Evolutionary conservation across 495 filamentous ascomycete genomes (phyloP).

Genomic region (Geoglossum glabrum): DNA sequence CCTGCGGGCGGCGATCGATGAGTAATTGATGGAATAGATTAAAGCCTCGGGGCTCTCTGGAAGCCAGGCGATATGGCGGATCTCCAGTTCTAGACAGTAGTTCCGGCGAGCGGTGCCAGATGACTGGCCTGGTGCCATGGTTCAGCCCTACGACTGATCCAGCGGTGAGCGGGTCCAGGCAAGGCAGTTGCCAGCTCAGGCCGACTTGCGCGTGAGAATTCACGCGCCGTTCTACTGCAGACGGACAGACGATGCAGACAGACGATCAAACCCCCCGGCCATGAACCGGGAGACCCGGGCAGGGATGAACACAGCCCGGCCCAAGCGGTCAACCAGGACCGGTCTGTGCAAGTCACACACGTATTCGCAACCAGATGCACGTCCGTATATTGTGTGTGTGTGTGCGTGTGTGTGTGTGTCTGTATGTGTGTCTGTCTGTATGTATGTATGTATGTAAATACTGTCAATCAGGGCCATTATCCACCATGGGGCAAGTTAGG

Average conservation of each 20-base stretch:
- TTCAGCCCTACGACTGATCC: not conserved
- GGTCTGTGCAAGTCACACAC: not conserved
- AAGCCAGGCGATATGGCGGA: not conserved
- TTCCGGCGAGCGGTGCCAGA: too few relatives aligned
- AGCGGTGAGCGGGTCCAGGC: not conserved
- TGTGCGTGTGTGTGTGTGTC: too few relatives aligned
- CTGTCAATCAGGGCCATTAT: too few relatives aligned
- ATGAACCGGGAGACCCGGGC: not conserved
- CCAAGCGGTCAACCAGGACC: not conserved
- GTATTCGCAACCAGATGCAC: not conserved
- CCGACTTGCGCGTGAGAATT: not conserved
- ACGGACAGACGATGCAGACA: not conserved
- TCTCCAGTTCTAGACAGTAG: too few relatives aligned
- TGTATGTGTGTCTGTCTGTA: too few relatives aligned
- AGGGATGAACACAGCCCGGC: not conserved
- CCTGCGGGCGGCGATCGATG: not conserved
- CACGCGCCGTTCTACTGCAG: not conserved
- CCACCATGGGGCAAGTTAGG: not conserved
- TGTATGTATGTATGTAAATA: too few relatives aligned
- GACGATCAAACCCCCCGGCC: too few relatives aligned
- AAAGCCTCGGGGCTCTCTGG: not conserved
- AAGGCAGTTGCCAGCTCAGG: not conserved
- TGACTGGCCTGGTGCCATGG: not conserved
- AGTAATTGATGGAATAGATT: not conserved
- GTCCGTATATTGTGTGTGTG: too few relatives aligned